Evolutionary conservation across 2,329 filamentous ascomycete genomes (phyloP).

Genomic region (Diaporthe caulivora): DNA sequence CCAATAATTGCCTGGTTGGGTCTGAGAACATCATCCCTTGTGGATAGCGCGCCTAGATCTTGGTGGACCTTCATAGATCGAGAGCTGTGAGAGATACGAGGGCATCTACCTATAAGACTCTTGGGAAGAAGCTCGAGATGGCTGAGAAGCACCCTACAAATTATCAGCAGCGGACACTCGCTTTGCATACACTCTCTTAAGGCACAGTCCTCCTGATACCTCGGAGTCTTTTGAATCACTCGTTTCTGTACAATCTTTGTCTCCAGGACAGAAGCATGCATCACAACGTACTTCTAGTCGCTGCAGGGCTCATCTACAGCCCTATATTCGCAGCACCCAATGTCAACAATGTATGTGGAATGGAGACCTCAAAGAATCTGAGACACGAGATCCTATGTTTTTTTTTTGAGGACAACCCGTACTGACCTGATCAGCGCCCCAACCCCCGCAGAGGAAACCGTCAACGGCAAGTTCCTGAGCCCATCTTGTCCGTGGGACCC

Average conservation of each 20-base stretch:
- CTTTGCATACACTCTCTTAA: conserved; percentile 27
- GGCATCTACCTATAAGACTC: conserved; percentile 31
- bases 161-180: conserved; percentile 28
- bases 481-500: neutral
- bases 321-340: conserved; percentile 25
- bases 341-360: conserved; percentile 13
- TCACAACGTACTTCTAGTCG: conserved; percentile 21
- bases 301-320: conserved; percentile 13
- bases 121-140: conserved; percentile 28
- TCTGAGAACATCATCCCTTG: conserved; percentile 36
- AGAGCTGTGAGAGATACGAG: neutral
- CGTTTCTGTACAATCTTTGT: neutral
- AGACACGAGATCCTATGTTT: neutral
- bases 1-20: conserved; percentile 12
- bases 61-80: neutral
- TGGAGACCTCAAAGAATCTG: neutral
- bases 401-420: neutral
- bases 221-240: neutral
- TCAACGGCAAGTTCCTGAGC: neutral
- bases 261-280: conserved; percentile 13
- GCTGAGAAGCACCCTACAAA: neutral
- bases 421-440: conserved; percentile 7
- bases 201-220: neutral
- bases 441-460: conserved; percentile 1
- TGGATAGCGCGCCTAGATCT: conserved; percentile 6